Percentiles rank a stretch among this genome's conserved stretches.
Conservation (phyloP, 805 yeast genomes). For the Lipomyces spencermartinsiae region DNA sequence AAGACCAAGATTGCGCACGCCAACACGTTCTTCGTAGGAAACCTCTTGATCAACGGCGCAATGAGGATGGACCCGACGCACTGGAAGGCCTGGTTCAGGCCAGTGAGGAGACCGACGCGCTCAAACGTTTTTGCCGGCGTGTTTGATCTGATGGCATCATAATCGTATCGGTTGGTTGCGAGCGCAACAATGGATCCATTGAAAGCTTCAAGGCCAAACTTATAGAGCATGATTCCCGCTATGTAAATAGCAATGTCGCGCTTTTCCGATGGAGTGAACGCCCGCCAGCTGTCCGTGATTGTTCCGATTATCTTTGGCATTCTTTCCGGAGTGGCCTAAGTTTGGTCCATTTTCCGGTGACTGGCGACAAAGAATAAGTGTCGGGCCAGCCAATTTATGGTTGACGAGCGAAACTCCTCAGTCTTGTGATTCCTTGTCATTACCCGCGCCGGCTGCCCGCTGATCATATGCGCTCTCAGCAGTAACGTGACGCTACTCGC, state of each 20-base stretch:
- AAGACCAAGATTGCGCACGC: constrained; percentile 1
- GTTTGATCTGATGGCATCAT: not conserved
- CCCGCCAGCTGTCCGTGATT: constrained; percentile 1
- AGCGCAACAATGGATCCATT: not conserved
- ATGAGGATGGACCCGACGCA: constrained; percentile 1
- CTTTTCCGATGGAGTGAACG: not conserved
- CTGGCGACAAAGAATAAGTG: not conserved
- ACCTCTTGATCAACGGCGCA: not conserved
- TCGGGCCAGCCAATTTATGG: not conserved
- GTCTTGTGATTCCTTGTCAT: not conserved
- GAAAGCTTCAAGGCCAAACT: not conserved
- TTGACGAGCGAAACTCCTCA: not conserved
- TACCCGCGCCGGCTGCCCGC: not conserved
- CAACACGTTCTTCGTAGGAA: not conserved
- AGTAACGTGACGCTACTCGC: not conserved
- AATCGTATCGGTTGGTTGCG: constrained; percentile 1
- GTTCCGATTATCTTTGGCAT: not conserved
- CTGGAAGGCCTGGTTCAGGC: not conserved
- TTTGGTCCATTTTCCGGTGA: not conserved
- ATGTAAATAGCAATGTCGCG: not conserved
- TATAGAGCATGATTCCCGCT: not conserved
- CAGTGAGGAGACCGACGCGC: not conserved
- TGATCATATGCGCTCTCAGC: not conserved
- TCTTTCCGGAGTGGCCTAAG: not conserved
- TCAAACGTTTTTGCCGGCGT: not conserved